Base-by-base conservation (phyloP, 2,329 filamentous ascomycete species). In the Fusarium guadeloupense region DNA sequence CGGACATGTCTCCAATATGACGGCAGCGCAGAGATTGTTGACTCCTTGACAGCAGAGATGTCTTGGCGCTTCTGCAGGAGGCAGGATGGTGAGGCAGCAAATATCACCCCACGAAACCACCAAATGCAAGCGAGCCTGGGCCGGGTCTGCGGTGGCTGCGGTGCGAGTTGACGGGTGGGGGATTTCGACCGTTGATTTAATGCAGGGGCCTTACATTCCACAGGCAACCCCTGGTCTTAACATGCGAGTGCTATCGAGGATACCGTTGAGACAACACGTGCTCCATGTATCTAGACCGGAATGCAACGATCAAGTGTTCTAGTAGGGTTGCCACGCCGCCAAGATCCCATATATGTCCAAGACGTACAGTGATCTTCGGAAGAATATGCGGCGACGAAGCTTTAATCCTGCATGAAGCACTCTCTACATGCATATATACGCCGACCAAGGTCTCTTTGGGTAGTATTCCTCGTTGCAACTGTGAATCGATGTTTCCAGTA, bases 21-120 rank as follows among this genome's bases (percentile, higher is more conserved):
- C 47, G 49, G 44, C 37, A 48, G 43, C 50, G 42, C 46, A 43
- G 46, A 55, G 41, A 39, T 25, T 33, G 35, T 51, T 45, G 47
- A 25, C 21, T 53, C 40, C 48, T 40, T 54, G 56, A 37, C 47
- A 37, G 48, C 31, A 26, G 26, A 20, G 42, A 17, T 23, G 30
- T 55, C 47, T 54, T 58, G 52, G 43, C 54, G n/a, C 42, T 45
- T 38, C 54, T 56, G 54, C 48, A 54, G 53, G 59, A 69, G 58
- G 44, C 26, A 30, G 35, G 40, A 63, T 68, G 64, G 64, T 65
- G 63, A 69, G 55, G 65, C 55, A 61, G 54, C 47, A 54, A 56
- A 59, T 56, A 67, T 67, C 67, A 66, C 65, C 65, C 63, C 57
- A 69, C 63, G 65, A 69, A 67, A 69, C 67, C 60, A 41, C 37